Conservation (phyloP, 768 basidiomycete genomes). For the Clathrus columnatus region DNA sequence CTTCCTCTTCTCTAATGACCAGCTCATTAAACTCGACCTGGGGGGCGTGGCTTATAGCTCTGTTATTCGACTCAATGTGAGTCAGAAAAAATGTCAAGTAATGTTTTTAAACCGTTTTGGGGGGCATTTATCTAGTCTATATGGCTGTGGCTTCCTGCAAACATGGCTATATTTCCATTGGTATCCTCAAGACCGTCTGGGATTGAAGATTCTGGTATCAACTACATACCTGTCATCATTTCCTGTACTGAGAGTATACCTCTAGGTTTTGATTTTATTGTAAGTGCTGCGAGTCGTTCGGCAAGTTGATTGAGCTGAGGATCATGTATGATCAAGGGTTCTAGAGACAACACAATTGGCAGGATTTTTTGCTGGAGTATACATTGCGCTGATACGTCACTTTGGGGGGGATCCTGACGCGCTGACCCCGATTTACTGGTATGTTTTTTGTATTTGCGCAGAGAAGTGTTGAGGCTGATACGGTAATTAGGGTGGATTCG, state of each 20-base stretch:
- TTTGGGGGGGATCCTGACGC: background rate
- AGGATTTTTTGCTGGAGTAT: background rate
- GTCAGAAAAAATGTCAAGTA: background rate
- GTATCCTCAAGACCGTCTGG: background rate
- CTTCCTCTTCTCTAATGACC: background rate
- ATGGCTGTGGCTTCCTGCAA: background rate
- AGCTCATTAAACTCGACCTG: background rate
- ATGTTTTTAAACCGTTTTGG: background rate
- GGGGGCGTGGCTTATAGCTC: background rate
- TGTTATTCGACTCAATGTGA: background rate
- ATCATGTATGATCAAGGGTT: background rate
- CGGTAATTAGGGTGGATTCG: background rate
- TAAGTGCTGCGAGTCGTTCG: background rate
- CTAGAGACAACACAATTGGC: background rate
- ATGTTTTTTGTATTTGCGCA: background rate
- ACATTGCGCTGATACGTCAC: background rate
- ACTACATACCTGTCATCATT: background rate
- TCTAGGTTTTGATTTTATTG: background rate
- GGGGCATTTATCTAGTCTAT: background rate
- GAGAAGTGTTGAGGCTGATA: background rate
- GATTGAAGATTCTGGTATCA: background rate
- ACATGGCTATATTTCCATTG: constrained; percentile 2
- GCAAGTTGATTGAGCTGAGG: background rate
- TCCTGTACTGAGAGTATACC: background rate
- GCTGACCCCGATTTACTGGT: background rate